A percentile compares a stretch with the other conserved stretches of the same genome.
phyloP scores from a whole-genome alignment of 202 grass and related monocot species.

The Digitaria exilis region DNA sequence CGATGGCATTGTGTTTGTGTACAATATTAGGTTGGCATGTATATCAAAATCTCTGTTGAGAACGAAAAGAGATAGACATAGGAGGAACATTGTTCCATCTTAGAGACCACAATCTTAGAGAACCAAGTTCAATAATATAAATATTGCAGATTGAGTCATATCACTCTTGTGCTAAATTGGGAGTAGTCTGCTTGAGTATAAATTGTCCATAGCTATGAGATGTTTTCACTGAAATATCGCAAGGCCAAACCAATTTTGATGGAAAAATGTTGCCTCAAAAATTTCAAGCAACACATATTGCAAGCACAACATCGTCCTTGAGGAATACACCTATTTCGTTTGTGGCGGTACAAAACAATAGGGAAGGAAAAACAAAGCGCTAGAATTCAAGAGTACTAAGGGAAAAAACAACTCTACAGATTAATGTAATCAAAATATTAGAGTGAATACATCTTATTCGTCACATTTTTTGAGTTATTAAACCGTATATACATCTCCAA shows the following conservation, averaged over 20 bases:
- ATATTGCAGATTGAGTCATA: neutral
- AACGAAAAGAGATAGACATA: neutral
- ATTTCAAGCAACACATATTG: neutral
- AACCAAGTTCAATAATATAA: neutral
- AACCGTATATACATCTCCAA: too few relatives aligned
- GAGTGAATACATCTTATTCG: neutral
- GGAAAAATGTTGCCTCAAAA: neutral
- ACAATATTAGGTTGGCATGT: neutral
- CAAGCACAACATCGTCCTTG: neutral
- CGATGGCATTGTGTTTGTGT: too few relatives aligned
- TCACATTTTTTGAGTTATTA: neutral
- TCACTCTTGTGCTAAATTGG: neutral
- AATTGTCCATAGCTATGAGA: neutral
- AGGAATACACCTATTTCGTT: neutral
- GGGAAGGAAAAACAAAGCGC: neutral
- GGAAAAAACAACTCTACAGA: neutral
- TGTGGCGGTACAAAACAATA: neutral
- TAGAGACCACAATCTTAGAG: neutral
- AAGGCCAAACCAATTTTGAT: neutral
- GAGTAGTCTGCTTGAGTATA: neutral
- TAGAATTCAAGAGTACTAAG: neutral
- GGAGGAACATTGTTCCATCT: neutral
- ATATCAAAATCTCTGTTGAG: neutral
- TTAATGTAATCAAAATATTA: neutral
- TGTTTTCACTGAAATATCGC: neutral